These are phyloP conservation scores for Nicotiana rustica DNA, from an alignment of 305 asterid species.

Conservation along the genomic window DNA sequence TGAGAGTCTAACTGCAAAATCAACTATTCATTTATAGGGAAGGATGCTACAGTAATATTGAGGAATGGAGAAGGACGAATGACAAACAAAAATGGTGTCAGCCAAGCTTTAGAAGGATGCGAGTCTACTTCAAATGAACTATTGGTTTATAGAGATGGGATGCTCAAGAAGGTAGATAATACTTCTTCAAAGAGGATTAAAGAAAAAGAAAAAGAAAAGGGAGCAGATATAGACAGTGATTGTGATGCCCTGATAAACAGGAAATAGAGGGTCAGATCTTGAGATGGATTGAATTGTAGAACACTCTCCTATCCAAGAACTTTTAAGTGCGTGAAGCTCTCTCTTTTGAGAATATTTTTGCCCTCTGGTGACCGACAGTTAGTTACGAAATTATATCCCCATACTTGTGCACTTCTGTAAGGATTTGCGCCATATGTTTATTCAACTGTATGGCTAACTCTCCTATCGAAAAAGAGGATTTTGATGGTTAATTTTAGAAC, in stretches of 20 bases:
- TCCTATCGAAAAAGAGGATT: background rate
- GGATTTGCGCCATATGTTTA: background rate
- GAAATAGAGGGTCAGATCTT: background rate
- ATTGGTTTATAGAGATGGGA: background rate
- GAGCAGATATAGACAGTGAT: background rate
- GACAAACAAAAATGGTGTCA: background rate
- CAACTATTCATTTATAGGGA: background rate
- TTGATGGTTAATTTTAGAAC: background rate
- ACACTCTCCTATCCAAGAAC: background rate
- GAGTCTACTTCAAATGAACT: background rate
- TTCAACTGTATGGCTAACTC: slow-evolving; percentile 4
- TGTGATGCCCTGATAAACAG: slow-evolving; percentile 1
- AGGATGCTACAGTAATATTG: background rate
- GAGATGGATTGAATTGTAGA: background rate
- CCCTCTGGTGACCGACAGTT: background rate
- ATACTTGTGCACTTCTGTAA: slow-evolving; percentile 11
- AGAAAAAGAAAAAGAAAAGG: slow-evolving; percentile 4
- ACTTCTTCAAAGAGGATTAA: background rate
- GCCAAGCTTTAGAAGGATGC: background rate
- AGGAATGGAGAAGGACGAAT: background rate
- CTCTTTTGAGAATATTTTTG: background rate
- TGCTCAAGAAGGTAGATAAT: background rate
- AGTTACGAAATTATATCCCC: slow-evolving; percentile 18
- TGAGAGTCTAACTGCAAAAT: background rate
- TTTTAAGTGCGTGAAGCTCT: background rate